Evolutionary conservation across 1,284 basidiomycete genomes (phyloP), one percentile per base, ranked within the genome.

Genomic region (Trichosporon asahii): DNA sequence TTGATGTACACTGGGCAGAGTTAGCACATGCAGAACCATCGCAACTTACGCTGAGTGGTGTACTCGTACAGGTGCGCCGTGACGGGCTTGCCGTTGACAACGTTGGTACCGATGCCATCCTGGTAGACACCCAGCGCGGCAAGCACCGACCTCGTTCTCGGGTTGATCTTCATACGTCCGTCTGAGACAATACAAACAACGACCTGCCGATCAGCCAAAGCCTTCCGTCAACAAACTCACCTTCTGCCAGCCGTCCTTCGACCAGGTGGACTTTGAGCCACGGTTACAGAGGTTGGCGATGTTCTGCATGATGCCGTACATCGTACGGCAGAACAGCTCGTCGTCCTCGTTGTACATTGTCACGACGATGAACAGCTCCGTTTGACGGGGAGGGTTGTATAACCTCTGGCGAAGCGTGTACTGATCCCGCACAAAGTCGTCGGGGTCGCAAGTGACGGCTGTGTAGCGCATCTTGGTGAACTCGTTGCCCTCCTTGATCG

Each of bases 211-310:
- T 68, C 44, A 70, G 64, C 33, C 86, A 85, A 72, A 85, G 86
- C n/a, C 87, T 83, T 7, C 86, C 86, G 27, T 15, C 31, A 3
- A 11, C 12, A 7, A 35, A 65, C 78, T 46, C 35, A 90, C 92
- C 87, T 97, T 98, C 86, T 97, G 96, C 95, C 95, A 98, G 0
- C 95, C 94, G 0, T 97, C 93, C 80, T 93, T 91, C 1, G 94
- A 94, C 95, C 95, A 98, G 0, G 91, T 97, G 86, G 93, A 94
- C 76, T 90, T 91, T 68, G 87, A 79, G 4, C 69, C 70, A 9
- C 78, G 70, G 3, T 75, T 76, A 70, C 80, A 80, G 23, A 82
- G 73, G 74, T 83, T 81, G 0, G 81, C 80, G 57, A 84, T 79
- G 77, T 95, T 95, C 85, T 90, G 93, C 85, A 96, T 93, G 14